Conservation (phyloP, 805 yeast species). For the Ogataea dorogensis region DNA sequence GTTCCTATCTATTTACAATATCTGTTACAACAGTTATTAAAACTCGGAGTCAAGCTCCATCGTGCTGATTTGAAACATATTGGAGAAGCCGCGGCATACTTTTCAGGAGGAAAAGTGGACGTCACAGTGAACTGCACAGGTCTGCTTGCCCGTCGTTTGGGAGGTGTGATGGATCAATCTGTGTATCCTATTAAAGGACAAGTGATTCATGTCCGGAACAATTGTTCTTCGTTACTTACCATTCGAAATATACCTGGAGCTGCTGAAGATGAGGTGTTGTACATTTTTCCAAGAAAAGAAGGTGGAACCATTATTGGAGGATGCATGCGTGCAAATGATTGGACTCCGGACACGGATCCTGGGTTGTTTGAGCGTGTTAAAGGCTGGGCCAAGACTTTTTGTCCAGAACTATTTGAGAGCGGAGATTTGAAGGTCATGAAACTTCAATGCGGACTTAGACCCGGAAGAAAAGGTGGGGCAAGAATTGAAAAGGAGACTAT, state of each 20-base stretch:
- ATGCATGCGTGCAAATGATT: slow-evolving; percentile 25
- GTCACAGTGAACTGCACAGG: slow-evolving; percentile 61
- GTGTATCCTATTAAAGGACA: slow-evolving; percentile 61
- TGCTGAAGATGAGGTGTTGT: slow-evolving; percentile 47
- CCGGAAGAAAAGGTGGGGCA: slow-evolving; percentile 60
- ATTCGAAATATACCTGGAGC: slow-evolving; percentile 29
- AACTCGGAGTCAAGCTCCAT: slow-evolving; percentile 42
- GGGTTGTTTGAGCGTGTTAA: slow-evolving; percentile 48
- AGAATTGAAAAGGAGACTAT: slow-evolving; percentile 44
- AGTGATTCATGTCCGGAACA: slow-evolving; percentile 51
- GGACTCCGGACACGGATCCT: slow-evolving; percentile 35
- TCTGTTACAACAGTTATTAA: slow-evolving; percentile 39
- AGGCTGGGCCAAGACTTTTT: slow-evolving; percentile 41
- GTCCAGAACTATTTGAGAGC: slow-evolving; percentile 39
- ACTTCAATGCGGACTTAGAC: slow-evolving; percentile 65
- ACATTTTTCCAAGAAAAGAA: slow-evolving; percentile 68
- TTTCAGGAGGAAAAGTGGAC: slow-evolving; percentile 41
- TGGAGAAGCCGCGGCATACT: slow-evolving; percentile 48
- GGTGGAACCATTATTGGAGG: slow-evolving; percentile 76
- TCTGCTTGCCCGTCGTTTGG: slow-evolving; percentile 41
- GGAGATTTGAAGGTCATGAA: slow-evolving; percentile 45
- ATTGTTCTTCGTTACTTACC: slow-evolving; percentile 24
- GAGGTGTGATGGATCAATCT: slow-evolving; percentile 38
- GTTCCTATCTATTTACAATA: slow-evolving; percentile 31
- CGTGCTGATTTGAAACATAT: slow-evolving; percentile 43